Percentiles rank a stretch among this genome's conserved stretches.
Evolutionary conservation across 371 early-diverging fungal species (phyloP).

Genomic region (Actinomucor elegans): DNA sequence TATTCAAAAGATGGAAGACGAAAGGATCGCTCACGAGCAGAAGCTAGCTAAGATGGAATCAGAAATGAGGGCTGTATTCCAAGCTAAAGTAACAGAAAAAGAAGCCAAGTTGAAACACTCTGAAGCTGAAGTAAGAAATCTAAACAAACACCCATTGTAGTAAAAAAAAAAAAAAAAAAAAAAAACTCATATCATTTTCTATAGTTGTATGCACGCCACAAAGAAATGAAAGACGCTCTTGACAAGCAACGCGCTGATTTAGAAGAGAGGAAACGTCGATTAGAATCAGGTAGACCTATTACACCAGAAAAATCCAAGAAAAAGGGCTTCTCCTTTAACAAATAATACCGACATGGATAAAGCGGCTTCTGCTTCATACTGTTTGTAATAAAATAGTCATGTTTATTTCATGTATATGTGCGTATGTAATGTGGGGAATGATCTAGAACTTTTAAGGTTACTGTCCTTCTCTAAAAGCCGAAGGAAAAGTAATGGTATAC

Average conservation of each 20-base stretch:
- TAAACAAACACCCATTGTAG: no score
- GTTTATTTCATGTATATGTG: not conserved
- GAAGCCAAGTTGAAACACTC: conserved; percentile 93
- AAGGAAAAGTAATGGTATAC: no score
- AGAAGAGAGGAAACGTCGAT: conserved; percentile 89
- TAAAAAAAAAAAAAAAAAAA: not conserved
- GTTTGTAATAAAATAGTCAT: no score
- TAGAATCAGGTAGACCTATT: conserved; percentile 80
- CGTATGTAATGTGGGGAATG: no score
- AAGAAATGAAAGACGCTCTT: conserved; percentile 94
- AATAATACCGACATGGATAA: no score
- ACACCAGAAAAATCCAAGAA: conserved; percentile 81
- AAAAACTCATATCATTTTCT: not conserved
- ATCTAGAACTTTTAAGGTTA: no score
- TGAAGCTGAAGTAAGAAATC: conserved; percentile 92
- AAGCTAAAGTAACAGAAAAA: conserved; percentile 96
- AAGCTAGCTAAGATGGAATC: conserved; percentile 96
- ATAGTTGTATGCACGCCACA: conserved; percentile 88
- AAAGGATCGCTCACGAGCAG: conserved; percentile 86
- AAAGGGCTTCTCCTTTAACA: conserved; percentile 75
- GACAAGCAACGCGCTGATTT: conserved; percentile 91
- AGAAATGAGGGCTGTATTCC: conserved; percentile 97
- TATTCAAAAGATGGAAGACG: conserved; percentile 89
- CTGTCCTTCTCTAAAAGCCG: no score
- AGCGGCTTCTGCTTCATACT: no score